Conservation (phyloP, 352 stramenopile species). For the Phytopythium montanum region DNA sequence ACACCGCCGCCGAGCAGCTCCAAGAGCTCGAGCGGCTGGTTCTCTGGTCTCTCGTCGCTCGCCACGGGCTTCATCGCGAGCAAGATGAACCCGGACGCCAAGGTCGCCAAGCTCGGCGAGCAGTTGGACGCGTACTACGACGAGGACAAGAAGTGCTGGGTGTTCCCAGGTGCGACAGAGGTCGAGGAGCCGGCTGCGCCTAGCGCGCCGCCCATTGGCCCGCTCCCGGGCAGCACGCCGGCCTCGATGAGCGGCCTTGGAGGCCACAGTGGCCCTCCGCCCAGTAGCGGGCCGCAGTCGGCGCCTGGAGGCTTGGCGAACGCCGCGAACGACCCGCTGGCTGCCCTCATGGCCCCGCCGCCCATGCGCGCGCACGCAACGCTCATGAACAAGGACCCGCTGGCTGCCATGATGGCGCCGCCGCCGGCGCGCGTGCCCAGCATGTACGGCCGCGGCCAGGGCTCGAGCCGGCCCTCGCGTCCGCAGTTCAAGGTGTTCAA, state of each 20-base stretch:
- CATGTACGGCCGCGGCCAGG: constrained; percentile 25
- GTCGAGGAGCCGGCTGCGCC: constrained; percentile 56
- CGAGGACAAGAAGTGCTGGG: constrained; percentile 82
- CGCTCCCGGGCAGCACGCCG: constrained; percentile 50
- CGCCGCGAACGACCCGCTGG: constrained; percentile 57
- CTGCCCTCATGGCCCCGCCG: constrained; percentile 80
- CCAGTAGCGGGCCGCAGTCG: constrained; percentile 46
- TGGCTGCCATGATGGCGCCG: constrained; percentile 86
- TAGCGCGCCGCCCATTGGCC: constrained; percentile 66
- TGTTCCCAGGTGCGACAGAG: constrained; percentile 80
- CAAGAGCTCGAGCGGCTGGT: constrained; percentile 41
- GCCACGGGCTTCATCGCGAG: constrained; percentile 45
- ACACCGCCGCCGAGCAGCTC: constrained; percentile 73
- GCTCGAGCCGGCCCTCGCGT: constrained; percentile 34
- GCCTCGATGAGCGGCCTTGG: constrained; percentile 17
- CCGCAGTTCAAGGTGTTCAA: constrained; percentile 89
- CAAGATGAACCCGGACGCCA: constrained; percentile 84
- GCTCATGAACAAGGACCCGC: constrained; percentile 84
- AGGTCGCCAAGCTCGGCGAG: constrained; percentile 72
- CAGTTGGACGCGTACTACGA: constrained; percentile 84
- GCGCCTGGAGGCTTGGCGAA: constrained; percentile 65
- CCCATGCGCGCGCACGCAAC: constrained; percentile 35
- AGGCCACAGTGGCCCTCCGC: constrained; percentile 24
- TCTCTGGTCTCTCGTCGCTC: constrained; percentile 50
- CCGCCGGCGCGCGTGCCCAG: constrained; percentile 31